Evolutionary conservation across 306 rosid genomes (phyloP), one percentile per base, ranked within the genome.

Genomic region (Amphicarpaea edgeworthii): DNA sequence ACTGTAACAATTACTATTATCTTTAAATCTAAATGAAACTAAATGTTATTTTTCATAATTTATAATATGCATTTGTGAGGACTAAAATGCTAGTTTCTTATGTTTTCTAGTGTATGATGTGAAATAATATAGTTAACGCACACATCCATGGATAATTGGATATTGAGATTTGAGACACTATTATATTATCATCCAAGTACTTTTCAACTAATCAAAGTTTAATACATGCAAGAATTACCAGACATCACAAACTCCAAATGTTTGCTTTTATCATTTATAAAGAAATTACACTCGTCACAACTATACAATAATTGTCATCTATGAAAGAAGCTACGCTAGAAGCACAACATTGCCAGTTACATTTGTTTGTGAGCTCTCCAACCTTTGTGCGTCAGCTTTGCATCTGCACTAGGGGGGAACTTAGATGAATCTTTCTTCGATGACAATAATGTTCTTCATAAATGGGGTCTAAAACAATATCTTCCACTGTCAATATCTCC

Each of bases 351-450:
- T 43, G 28, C 23, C 5, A 41, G 51, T 16, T 46, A 66, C 38
- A 12, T 41, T 21, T 40, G 41, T 45, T 78, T 80, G 64, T 38
- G 40, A 47, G 75, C 67, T 21, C 77, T 40, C 30, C 76, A 82
- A 59, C 65, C 70, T 78, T 70, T 60, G 71, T 59, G 73, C 77
- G 75, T 60, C 79, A 77, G 17, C 76, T 65, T 77, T 63, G 68
- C 74, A 58, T 73, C 75, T 45, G 23, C 69, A 20, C 19, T n/a
- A 47, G 30, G 49, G 53, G 42, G 70, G 40, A 34, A 16, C 54
- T 41, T 43, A 12, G 53, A 60, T 46, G 49, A 55, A 37, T 72
- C 60, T 69, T 55, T 76, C 38, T 68, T 43, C 1, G 12, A 37
- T 60, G 57, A 53, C 72, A 78, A 45, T 42, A 30, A 57, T 55